phyloP scores from a whole-genome alignment of 495 filamentous ascomycete species.

The Neurospora sp. region DNA sequence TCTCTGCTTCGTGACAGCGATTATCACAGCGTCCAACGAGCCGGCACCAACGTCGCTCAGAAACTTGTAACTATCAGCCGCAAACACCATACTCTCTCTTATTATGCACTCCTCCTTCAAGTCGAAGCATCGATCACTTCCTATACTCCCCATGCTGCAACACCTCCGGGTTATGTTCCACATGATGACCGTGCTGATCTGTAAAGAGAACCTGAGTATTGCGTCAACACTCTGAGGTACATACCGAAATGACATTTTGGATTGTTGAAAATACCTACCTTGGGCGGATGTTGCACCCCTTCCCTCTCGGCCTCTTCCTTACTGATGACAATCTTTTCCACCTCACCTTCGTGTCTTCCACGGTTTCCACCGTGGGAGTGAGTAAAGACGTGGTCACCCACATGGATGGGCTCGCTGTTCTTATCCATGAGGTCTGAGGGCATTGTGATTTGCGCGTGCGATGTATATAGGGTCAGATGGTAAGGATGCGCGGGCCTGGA shows the following conservation, averaged over 20 bases:
- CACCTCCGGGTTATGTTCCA: constrained; percentile 26
- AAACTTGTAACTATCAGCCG: no score
- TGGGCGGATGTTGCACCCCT: constrained; percentile 35
- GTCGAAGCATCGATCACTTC: background rate
- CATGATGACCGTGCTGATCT: constrained; percentile 30
- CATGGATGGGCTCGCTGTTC: constrained; percentile 23
- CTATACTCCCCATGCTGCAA: constrained; percentile 13
- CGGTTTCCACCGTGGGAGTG: constrained; percentile 25
- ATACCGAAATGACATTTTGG: no score
- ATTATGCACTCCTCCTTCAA: background rate
- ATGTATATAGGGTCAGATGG: background rate
- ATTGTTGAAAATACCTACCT: constrained; percentile 14
- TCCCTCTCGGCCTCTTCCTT: constrained; percentile 25
- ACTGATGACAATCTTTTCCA: constrained; percentile 27
- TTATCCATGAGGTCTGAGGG: constrained; percentile 22
- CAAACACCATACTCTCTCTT: no score
- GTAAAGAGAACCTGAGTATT: constrained; percentile 16
- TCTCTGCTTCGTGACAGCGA: no score
- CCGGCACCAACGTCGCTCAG: no score
- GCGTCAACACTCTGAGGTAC: no score
- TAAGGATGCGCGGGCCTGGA: background rate
- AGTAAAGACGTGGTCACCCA: constrained; percentile 28
- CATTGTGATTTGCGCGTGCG: constrained; percentile 6
- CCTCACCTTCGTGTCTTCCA: constrained; percentile 26
- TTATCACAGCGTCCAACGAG: no score